Evolutionary conservation across 257 asterid species (phyloP), one percentile per base, ranked within the genome.

Genomic region (Datura wrightii): DNA sequence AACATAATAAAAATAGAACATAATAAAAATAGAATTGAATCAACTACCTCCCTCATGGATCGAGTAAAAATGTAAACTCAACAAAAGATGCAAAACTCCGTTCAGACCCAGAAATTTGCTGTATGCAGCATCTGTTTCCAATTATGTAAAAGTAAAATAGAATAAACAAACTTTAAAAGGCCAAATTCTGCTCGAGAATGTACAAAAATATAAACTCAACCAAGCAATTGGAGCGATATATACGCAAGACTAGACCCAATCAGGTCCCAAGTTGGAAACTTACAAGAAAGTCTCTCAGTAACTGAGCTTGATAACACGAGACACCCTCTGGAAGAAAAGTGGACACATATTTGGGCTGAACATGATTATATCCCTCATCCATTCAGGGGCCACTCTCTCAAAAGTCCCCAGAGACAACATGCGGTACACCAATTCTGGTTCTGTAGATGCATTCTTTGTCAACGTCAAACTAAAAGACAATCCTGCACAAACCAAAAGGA

Each of bases 331-430:
- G 78, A 96, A 93, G 80, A 94, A 94, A 86, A 92, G n/a, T 2
- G 88, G 82, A 67, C 98, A 92, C 98, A 93, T 94, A 82, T 89
- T 91, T 5, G 93, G 80, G 91, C 98, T 86, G 89, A 96, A 94
- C 86, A 87, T 86, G 15, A 94, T 36, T n/a, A 89, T 86, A 80
- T 94, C 95, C 90, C 88, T 91, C 97, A 94, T 93, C 98, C 97
- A 96, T 71, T 92, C 97, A 13, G 97, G 97, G 24, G 98, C 98
- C 53, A 92, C 92, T 88, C 94, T 92, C 79, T 92, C 94, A 19
- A 94, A 87, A 11, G 97, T 93, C 80, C 99, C 99, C 84, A 96
- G 79, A 1, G 99, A 94, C 74, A 86, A 82, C 59, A 89, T 89
- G 2, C 86, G 90, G 88, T 96, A 96, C 18, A 92, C 80, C 37